Evolutionary conservation across 768 basidiomycete species (phyloP).

Genomic region (Candolleomyces aberdarensis): DNA sequence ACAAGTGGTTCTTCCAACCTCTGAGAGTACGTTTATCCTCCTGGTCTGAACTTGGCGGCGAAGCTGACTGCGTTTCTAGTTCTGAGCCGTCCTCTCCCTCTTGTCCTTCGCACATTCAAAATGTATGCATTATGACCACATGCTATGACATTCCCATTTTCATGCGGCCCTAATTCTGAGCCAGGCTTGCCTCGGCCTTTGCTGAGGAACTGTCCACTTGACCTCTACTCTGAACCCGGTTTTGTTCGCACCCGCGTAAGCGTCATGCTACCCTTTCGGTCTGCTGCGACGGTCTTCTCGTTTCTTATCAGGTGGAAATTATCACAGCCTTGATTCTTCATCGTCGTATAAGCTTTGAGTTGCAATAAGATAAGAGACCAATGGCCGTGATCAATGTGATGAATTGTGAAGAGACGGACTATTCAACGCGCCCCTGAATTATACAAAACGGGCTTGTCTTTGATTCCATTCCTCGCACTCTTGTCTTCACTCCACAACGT

Average conservation of each 20-base stretch:
- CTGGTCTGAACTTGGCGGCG: neutral
- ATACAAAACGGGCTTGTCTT: conserved; percentile 5
- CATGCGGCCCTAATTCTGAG: neutral
- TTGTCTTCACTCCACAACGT: conserved; percentile 2
- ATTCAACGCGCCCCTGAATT: conserved; percentile 1
- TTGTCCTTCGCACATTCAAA: conserved; percentile 1
- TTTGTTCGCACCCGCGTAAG: too few species aligned
- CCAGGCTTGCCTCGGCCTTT: neutral
- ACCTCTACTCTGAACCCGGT: neutral
- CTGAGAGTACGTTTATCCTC: conserved; percentile 57
- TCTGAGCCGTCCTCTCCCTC: conserved; percentile 2
- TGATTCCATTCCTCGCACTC: conserved; percentile 4
- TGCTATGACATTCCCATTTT: conserved; percentile 2
- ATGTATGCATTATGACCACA: conserved; percentile 13
- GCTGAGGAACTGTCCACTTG: neutral
- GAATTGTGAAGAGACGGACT: neutral
- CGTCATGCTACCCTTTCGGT: too few species aligned
- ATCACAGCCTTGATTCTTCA: neutral
- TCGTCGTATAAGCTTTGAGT: neutral
- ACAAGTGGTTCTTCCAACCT: conserved; percentile 95
- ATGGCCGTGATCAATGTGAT: neutral
- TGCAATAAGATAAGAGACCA: neutral
- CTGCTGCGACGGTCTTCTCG: too few species aligned
- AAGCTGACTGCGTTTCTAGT: conserved; percentile 2
- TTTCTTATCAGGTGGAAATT: neutral